Evolutionary conservation across 1,284 basidiomycete species (phyloP).

Genomic region (Puccinia hordei): DNA sequence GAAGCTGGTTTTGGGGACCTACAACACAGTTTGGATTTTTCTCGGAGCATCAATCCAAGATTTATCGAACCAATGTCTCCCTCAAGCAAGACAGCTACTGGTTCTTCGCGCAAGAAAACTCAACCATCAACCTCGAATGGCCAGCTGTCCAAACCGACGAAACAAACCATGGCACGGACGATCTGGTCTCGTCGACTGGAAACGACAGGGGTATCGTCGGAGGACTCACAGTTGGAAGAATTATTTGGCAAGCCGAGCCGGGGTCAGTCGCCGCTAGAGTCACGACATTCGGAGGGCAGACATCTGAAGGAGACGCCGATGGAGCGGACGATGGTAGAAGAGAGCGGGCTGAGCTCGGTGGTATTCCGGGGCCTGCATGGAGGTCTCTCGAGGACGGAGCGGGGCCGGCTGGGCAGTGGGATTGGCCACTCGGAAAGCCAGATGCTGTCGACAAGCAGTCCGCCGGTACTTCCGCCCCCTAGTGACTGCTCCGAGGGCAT

Average conservation of each 20-base stretch:
- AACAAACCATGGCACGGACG: slow-evolving; percentile 28
- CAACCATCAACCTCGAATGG: too few species aligned
- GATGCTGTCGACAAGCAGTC: slow-evolving; percentile 27
- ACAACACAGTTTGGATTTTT: too few species aligned
- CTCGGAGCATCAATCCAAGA: too few species aligned
- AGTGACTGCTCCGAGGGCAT: slow-evolving; percentile 49
- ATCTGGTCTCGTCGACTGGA: slow-evolving; percentile 22
- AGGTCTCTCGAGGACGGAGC: neutral
- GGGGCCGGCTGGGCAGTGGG: neutral
- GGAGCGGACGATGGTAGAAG: neutral
- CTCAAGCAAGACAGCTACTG: too few species aligned
- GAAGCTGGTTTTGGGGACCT: neutral
- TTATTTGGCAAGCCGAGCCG: neutral
- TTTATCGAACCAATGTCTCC: too few species aligned
- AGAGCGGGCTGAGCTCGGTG: slow-evolving; percentile 26
- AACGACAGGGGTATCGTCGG: slow-evolving; percentile 31
- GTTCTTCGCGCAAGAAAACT: too few species aligned
- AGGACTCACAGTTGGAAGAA: slow-evolving; percentile 1
- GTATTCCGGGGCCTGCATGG: slow-evolving; percentile 8
- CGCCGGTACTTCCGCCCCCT: slow-evolving; percentile 39
- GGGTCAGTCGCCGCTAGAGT: slow-evolving; percentile 5
- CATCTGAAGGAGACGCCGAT: neutral
- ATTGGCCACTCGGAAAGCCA: slow-evolving; percentile 8
- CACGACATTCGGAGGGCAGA: slow-evolving; percentile 3
- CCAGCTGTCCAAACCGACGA: too few species aligned